Percentiles rank a stretch among this genome's conserved stretches.
phyloP scores from a whole-genome alignment of 176 grass and related monocot genomes.

The Musa schizocarpa region DNA sequence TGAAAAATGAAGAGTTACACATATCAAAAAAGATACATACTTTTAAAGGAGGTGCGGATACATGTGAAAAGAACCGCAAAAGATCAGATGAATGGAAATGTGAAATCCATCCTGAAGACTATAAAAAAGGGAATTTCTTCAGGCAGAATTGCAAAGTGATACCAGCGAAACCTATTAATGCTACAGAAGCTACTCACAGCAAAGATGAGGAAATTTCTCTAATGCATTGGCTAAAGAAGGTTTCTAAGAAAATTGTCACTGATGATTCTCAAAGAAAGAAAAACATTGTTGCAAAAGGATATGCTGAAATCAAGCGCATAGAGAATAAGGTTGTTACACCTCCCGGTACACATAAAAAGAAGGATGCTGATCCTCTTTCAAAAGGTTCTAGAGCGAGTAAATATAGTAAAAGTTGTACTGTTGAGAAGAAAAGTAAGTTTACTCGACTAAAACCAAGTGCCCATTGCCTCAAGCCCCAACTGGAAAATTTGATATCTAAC shows the following conservation, averaged over 20 bases:
- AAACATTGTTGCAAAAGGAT: constrained; percentile 11
- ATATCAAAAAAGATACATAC: neutral
- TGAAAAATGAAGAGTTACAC: constrained; percentile 2
- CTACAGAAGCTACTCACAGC: neutral
- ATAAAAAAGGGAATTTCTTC: neutral
- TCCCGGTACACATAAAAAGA: neutral
- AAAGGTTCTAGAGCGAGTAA: neutral
- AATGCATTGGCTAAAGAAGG: constrained; percentile 50
- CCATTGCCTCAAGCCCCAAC: neutral
- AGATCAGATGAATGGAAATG: neutral
- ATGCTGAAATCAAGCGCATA: constrained; percentile 25
- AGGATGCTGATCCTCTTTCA: neutral
- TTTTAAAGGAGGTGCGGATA: neutral
- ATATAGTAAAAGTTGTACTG: neutral
- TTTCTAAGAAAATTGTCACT: constrained; percentile 37
- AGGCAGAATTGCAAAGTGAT: neutral
- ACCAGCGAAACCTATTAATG: neutral
- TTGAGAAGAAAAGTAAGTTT: constrained; percentile 5
- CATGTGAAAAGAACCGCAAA: neutral
- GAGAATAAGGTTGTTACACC: constrained; percentile 6
- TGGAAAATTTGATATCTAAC: constrained; percentile 17
- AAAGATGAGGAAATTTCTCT: constrained; percentile 53
- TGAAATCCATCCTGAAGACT: neutral
- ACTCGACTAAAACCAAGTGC: neutral
- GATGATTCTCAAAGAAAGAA: constrained; percentile 3